phyloP scores from a whole-genome alignment of 352 stramenopile genomes.

The Pythium phragmiticola region DNA sequence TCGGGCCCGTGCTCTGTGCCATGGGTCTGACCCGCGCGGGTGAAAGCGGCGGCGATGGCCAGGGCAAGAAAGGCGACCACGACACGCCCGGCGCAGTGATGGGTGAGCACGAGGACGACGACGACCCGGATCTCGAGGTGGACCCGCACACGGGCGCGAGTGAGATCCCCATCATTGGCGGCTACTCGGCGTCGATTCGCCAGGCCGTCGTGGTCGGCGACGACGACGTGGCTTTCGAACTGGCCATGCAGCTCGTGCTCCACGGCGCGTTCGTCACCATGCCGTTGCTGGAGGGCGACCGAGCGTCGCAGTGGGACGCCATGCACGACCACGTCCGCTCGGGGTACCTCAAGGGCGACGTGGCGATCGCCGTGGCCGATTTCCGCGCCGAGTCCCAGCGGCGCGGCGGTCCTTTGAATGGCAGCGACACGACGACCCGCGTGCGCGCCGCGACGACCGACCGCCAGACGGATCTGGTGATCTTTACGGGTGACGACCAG shows the following conservation, averaged over 20 bases:
- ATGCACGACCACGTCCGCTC: constrained; percentile 43
- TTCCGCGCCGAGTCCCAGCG: constrained; percentile 23
- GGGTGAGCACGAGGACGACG: background rate
- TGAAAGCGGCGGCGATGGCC: constrained; percentile 30
- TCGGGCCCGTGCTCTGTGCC: constrained; percentile 61
- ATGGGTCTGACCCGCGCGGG: constrained; percentile 53
- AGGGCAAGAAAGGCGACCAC: constrained; percentile 3
- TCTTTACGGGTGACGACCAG: constrained; percentile 51
- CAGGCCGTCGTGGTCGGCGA: constrained; percentile 62
- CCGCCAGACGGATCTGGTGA: constrained; percentile 39
- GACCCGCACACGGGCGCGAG: background rate
- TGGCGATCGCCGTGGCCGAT: constrained; percentile 35
- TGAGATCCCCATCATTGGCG: background rate
- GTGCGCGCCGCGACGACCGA: constrained; percentile 6
- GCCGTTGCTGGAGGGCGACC: constrained; percentile 48
- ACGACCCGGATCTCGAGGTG: constrained; percentile 8
- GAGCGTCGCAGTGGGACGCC: constrained; percentile 39
- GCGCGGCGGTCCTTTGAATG: constrained; percentile 17
- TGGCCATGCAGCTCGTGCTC: constrained; percentile 52
- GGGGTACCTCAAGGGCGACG: constrained; percentile 30
- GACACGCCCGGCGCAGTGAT: background rate
- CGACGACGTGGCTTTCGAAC: constrained; percentile 56
- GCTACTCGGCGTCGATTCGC: constrained; percentile 8
- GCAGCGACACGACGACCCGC: constrained; percentile 12
- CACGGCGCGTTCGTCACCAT: constrained; percentile 54